Evolutionary conservation across 257 asterid genomes (phyloP), one percentile per base, ranked within the genome.

Genomic region (Verbena officinalis): DNA sequence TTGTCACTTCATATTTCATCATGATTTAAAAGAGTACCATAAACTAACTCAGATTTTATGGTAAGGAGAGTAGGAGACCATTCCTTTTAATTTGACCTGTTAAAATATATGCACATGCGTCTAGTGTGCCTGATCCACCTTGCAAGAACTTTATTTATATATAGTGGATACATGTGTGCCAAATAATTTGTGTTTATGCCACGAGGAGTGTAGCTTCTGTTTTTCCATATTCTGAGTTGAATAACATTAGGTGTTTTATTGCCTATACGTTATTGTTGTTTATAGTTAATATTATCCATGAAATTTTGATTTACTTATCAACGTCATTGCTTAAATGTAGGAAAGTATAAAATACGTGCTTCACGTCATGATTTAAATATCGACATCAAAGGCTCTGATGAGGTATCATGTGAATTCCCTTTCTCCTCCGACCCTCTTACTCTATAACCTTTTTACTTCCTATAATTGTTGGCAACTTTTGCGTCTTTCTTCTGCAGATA

Each of bases 281-380:
- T 40, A 52, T 33, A 36, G 36, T 43, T 66, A 57, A 31, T 62
- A 30, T 50, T 45, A 57, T 38, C 60, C 27, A 55, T 40, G 48
- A 46, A 27, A 5, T 19, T 34, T 39, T 23, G 20, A 17, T 66
- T 52, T 38, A 65, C 44, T 61, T 74, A 49, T 64, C 34, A 59
- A 42, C 48, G 22, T 53, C 62, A 73, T 63, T 72, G 39, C 64
- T 59, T 71, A 61, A 70, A 45, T 71, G 70, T 77, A 93, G 97
- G 98, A 49, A 86, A 87, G 64, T 93, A 93, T 78, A 78, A 59
- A 68, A 69, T 93, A 57, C 76, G 78, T 59, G 98, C 98, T 61
- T 84, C 96, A 40, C 90, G 81, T 22, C 78, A 59, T 61, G 97
- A 90, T 77, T 75, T 93, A 80, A 74, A 70, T 59, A 80, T 90